Evolutionary conservation across 352 stramenopile genomes (phyloP), one percentile per base, ranked within the genome.

Genomic region (Globisporangium megalacanthum): DNA sequence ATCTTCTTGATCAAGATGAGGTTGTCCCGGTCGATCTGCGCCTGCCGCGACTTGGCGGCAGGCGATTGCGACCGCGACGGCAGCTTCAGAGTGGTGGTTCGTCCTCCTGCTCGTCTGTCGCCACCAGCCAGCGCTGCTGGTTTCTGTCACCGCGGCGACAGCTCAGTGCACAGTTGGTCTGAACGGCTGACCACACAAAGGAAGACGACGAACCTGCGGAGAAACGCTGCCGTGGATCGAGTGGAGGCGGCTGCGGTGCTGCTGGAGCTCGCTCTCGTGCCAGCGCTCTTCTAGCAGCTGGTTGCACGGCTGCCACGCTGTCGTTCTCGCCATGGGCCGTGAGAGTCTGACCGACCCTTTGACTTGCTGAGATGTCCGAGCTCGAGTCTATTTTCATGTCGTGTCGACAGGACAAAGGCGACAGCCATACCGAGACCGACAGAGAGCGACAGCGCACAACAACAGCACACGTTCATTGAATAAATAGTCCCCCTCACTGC

Each of bases 1-100:
- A 86, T 72, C 46, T 74, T 83, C 59, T 78, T 75, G 56, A 88
- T 81, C 20, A 86, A 55, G 31, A 77, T 58, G 33, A 88, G 65
- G 49, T 85, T 85, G 45, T 85, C 74, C 35, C 66, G 69, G 36
- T 82, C 71, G 25, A 85, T 83, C 55, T 84, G 73, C 6, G 67
- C 69, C 50, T 85, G 77, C 1, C 73, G 70, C 14, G 70, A 57
- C 45, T 82, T 87, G 6, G 58, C 68, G 1, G 72, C 77, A 3
- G 68, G 66, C 0, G 77, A 85, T 48, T 87, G 72, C 0, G 68
- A 74, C 8, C 56, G 50, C 29, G 62, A 42, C 6, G 62, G 17
- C 41, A 68, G 37, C 36, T 70, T 76, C 14, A 73, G 51, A 10
- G n/a, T 19, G 17, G 15, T 29, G 17, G 15, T 29, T 29, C 25